Base-by-base conservation (phyloP, 2,329 filamentous ascomycete genomes). In the Calonectria hawksworthii region DNA sequence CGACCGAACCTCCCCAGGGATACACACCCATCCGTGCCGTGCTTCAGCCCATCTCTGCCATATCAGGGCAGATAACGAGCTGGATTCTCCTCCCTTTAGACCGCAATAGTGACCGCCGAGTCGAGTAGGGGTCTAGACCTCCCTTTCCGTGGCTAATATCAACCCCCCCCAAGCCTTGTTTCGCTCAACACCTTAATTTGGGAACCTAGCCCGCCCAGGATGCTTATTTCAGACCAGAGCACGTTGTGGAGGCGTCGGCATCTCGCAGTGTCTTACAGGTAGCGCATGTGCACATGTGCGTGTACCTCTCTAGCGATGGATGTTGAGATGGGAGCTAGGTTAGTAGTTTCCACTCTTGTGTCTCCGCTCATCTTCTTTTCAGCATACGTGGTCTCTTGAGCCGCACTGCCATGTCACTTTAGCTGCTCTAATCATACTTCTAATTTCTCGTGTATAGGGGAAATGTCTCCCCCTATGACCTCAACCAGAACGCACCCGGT, bases 361-460 rank as follows among this genome's bases (percentile, higher is more conserved):
- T 73, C 71, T 68, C 71, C 47, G 71, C 71, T 65, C 54, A 61
- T 54, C 70, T 50, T 32, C 38, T 56, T 63, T 56, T 73, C 56
- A 68, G 71, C 56, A 69, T 65, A 73, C 71, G 71, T 73, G 71
- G 71, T 73, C 71, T 73, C 56, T 73, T 73, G 38, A 47, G 36
- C 36, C 56, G 64, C 36, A 34, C 52, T 41, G 11, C 32, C 51
- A n/a, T 16, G 30, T 13, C 54, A n/a, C 41, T 23, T 47, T 23
- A 41, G 44, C 50, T 64, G 59, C 66, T 73, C 50, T 41, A 51
- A 32, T 28, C 47, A 23, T 7, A 23, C 36, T 10, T 63, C 56
- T 41, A 63, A 63, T 41, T 41, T 41, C 34, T 41, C 23, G 13
- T 11, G 13, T 13, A 61, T n/a, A n/a, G 30, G 30, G 34, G 34